Evolutionary conservation across 1,139 yeast genomes (phyloP), one percentile per base, ranked within the genome.

Genomic region (Geotrichum klebahnii): DNA sequence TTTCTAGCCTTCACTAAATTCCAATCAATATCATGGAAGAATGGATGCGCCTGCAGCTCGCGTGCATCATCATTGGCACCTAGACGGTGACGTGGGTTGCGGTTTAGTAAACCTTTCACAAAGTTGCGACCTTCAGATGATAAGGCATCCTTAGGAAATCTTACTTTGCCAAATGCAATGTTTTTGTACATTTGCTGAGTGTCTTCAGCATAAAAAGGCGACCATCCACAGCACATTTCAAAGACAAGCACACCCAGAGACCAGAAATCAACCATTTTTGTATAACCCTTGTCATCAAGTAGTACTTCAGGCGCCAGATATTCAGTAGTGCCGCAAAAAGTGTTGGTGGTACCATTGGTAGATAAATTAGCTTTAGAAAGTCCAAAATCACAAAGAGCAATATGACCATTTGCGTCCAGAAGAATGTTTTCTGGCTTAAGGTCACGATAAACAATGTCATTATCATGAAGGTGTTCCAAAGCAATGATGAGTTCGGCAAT

Each of bases 201-300:
- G 66, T 87, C 92, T 57, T 90, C 97, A 36, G 97, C 97, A 65
- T 88, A 92, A 67, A 92, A 92, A 50, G 98, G 98, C 14, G 96
- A 85, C 97, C 97, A 92, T 40, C 98, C 98, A 71, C 97, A 92
- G 68, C 97, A 77, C 98, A 92, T 92, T 68, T 92, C 98, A 66
- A 87, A 92, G 40, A 92, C 74, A 45, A 92, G 74, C 36, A 92
- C 92, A 31, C 98, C 98, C 57, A 92, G 74, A 1, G 98, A 92
- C 98, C 98, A 92, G 82, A 96, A 92, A 69, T 92, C 98, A 34
- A 92, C 97, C 62, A 86, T 84, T 66, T 95, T 80, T 8, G 97
- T 89, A 69, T 92, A 92, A 2, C 97, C 98, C 66, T 87, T 88
- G 68, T 92, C 97, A 56, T 92, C 95, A 56, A 90, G 74, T 52